A percentile compares a stretch with the other conserved stretches of the same genome.
phyloP scores from a whole-genome alignment of 306 rosid species.

The Purshia tridentata region DNA sequence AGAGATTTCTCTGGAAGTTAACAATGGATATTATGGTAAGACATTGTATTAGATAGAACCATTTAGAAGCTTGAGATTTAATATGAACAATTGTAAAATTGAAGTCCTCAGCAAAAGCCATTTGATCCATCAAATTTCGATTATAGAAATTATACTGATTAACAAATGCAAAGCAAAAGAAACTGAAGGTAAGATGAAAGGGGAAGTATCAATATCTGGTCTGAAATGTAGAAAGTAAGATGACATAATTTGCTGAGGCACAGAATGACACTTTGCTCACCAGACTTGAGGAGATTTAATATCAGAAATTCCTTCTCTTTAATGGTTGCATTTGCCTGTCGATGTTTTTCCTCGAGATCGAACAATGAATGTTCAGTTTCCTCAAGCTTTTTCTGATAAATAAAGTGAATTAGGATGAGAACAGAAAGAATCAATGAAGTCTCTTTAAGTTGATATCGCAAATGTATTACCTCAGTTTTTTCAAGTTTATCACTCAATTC shows the following conservation, averaged over 20 bases:
- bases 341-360: slow-evolving; percentile 92
- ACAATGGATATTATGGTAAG: neutral
- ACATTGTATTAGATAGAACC: neutral
- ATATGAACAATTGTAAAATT: neutral
- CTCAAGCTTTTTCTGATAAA: slow-evolving; percentile 73
- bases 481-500: slow-evolving; percentile 85
- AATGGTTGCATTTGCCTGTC: slow-evolving; percentile 88
- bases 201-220: neutral
- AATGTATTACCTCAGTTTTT: slow-evolving; percentile 69
- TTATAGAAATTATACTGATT: neutral
- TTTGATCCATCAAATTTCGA: neutral
- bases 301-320: slow-evolving; percentile 93
- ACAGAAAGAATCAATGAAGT: slow-evolving; percentile 18
- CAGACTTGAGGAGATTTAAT: slow-evolving; percentile 86
- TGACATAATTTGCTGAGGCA: neutral
- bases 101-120: neutral
- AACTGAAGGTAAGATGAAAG: neutral
- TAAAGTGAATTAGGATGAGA: slow-evolving; percentile 18
- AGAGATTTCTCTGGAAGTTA: slow-evolving; percentile 75
- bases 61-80: neutral
- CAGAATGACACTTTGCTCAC: slow-evolving; percentile 41
- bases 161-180: slow-evolving; percentile 1
- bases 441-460: neutral
- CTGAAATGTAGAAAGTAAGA: neutral
- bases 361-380: slow-evolving; percentile 75